These are phyloP conservation scores for Cryphonectria naterciae DNA, from an alignment of 2,329 filamentous ascomycete species.

Conservation along the genomic window DNA sequence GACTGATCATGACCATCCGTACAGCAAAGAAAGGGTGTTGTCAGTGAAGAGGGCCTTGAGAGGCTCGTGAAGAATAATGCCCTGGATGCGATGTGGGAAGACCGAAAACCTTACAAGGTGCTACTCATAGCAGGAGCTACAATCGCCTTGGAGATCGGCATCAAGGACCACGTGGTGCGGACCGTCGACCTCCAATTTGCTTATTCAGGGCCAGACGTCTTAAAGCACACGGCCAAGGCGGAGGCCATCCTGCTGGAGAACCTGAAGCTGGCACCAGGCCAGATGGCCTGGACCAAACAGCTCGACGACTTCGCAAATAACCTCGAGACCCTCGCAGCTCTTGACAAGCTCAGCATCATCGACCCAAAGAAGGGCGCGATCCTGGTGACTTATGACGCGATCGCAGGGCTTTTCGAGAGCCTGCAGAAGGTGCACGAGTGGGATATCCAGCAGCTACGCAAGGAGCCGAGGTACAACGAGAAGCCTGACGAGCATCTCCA, in stretches of 20 bases:
- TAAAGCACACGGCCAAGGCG: constrained; percentile 63
- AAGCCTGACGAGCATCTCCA: constrained; percentile 55
- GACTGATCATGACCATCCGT: constrained; percentile 34
- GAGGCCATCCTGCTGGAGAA: constrained; percentile 68
- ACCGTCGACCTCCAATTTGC: constrained; percentile 67
- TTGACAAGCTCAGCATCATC: constrained; percentile 73
- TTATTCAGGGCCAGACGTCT: constrained; percentile 61
- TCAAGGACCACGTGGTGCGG: constrained; percentile 65
- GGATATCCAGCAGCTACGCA: constrained; percentile 64
- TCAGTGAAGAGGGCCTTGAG: constrained; percentile 77
- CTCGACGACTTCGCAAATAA: constrained; percentile 74
- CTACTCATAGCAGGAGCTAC: constrained; percentile 66
- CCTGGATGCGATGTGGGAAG: constrained; percentile 66
- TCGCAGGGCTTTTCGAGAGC: constrained; percentile 73
- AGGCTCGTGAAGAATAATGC: constrained; percentile 69
- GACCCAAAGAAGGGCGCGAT: constrained; percentile 46
- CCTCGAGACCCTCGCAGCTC: constrained; percentile 67
- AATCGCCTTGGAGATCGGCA: constrained; percentile 63
- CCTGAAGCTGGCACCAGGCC: constrained; percentile 61
- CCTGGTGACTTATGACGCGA: constrained; percentile 77
- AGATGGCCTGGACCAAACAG: constrained; percentile 70
- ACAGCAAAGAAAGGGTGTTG: constrained; percentile 58
- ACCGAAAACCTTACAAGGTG: constrained; percentile 52
- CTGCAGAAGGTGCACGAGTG: constrained; percentile 71
- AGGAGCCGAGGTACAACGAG: constrained; percentile 49